Percentiles rank a stretch among this genome's conserved stretches.
Conservation (phyloP, 2,329 filamentous ascomycete genomes). For the Sporothrix variecibatus region DNA sequence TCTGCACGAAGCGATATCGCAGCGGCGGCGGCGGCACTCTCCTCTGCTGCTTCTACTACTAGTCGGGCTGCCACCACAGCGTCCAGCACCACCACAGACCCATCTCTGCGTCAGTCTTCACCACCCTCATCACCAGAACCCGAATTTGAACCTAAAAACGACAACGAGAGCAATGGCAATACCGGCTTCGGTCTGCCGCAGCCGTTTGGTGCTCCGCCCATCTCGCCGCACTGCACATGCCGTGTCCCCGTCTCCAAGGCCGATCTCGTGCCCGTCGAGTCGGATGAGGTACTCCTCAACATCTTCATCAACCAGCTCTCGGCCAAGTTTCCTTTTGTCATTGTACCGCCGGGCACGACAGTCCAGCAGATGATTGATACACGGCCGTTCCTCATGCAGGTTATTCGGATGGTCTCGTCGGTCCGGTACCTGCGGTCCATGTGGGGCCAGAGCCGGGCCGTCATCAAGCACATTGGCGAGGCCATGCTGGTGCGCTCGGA, state of each 20-base stretch:
- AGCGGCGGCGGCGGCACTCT: neutral
- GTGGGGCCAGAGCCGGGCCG: constrained; percentile 14
- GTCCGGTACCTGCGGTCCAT: constrained; percentile 13
- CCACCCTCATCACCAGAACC: neutral
- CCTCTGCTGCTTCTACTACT: neutral
- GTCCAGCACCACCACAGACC: neutral
- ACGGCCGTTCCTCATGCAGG: constrained; percentile 6
- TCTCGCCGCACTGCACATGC: constrained; percentile 9
- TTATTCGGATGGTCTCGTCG: constrained; percentile 12
- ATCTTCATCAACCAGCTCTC: constrained; percentile 7
- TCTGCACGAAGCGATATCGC: neutral
- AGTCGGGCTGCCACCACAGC: neutral
- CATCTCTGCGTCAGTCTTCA: neutral
- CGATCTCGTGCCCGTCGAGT: neutral
- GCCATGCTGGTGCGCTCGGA: constrained; percentile 15
- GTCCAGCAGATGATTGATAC: neutral
- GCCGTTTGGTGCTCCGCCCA: neutral
- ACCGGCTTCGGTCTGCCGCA: neutral
- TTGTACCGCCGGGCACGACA: constrained; percentile 4
- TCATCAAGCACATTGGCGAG: constrained; percentile 14
- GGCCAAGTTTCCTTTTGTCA: constrained; percentile 7
- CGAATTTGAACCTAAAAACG: neutral
- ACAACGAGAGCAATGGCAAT: neutral
- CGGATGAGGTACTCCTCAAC: neutral
- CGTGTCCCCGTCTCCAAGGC: neutral